Conservation (phyloP, 2,329 filamentous ascomycete genomes). For the Penicillium sp. region DNA sequence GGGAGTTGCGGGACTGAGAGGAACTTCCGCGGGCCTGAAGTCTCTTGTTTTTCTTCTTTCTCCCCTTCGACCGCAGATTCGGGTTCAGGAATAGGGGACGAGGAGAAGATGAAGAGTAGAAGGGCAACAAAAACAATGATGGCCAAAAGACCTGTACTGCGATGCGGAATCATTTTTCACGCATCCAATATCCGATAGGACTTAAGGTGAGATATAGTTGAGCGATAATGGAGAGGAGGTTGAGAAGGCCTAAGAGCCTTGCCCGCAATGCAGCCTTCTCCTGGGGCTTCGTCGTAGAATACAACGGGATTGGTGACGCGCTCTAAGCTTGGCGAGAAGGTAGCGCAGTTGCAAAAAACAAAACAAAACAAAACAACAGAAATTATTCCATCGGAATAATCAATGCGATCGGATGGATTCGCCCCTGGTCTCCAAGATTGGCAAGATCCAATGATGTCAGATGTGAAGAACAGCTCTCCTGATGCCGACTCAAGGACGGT, state of each 20-base stretch:
- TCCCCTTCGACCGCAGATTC: conserved; percentile 25
- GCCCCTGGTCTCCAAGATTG: neutral
- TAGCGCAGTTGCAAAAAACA: neutral
- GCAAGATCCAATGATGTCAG: conserved; percentile 17
- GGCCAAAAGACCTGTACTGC: conserved; percentile 46
- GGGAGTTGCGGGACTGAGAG: conserved; percentile 45
- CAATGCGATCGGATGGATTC: neutral
- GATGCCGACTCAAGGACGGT: conserved; percentile 5
- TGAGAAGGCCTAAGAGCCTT: conserved; percentile 1
- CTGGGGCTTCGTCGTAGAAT: conserved; percentile 14
- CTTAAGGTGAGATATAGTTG: conserved; percentile 4
- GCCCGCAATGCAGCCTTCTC: conserved; percentile 12
- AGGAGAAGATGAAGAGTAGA: conserved; percentile 50
- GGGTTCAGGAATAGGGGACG: conserved; percentile 39
- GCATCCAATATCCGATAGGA: conserved; percentile 7
- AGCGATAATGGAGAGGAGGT: neutral
- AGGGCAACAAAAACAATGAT: conserved; percentile 49
- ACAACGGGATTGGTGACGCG: conserved; percentile 18
- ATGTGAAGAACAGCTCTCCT: conserved; percentile 6
- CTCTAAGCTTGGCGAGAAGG: conserved; percentile 10
- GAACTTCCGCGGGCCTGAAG: conserved; percentile 35
- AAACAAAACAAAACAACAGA: neutral
- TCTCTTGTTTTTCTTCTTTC: conserved; percentile 20
- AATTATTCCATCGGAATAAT: conserved; percentile 7
- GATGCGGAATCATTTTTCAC: conserved; percentile 44